These are phyloP conservation scores for Candida labiduridarum DNA, from an alignment of 1,139 yeast genomes.

Conservation along the genomic window DNA sequence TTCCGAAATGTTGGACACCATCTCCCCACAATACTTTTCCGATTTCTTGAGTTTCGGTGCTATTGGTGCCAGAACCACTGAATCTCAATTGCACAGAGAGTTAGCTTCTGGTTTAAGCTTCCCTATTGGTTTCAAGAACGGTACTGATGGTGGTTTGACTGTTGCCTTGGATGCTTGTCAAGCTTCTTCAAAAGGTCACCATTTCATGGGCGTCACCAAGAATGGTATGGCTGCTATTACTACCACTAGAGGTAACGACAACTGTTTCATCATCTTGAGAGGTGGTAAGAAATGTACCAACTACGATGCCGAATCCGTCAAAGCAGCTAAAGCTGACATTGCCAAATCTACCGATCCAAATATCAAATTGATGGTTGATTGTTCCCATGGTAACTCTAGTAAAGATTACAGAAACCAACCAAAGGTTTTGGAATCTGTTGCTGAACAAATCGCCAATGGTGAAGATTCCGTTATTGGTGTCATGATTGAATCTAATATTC, in stretches of 20 bases:
- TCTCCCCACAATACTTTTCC: slow-evolving; percentile 89
- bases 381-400: slow-evolving; percentile 94
- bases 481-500: slow-evolving; percentile 92
- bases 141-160: slow-evolving; percentile 90
- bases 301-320: slow-evolving; percentile 74
- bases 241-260: slow-evolving; percentile 91
- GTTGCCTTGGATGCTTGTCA: slow-evolving; percentile 94
- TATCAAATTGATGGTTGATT: slow-evolving; percentile 91
- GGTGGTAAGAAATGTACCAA: slow-evolving; percentile 96
- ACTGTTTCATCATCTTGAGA: slow-evolving; percentile 87
- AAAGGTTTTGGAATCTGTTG: slow-evolving; percentile 77
- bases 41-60: slow-evolving; percentile 94
- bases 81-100: slow-evolving; percentile 94
- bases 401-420: slow-evolving; percentile 94
- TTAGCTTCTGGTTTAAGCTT: slow-evolving; percentile 92
- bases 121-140: slow-evolving; percentile 97
- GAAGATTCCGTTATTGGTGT: slow-evolving; percentile 82
- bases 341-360: slow-evolving; percentile 54
- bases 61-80: slow-evolving; percentile 97
- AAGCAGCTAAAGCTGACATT: slow-evolving; percentile 67
- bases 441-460: slow-evolving; percentile 79
- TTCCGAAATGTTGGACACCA: slow-evolving; percentile 96
- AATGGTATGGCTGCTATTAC: slow-evolving; percentile 92
- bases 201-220: slow-evolving; percentile 87
- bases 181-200: slow-evolving; percentile 92